These are phyloP conservation scores for Modicella reniformis DNA, from an alignment of 371 early-diverging fungal genomes.

Conservation along the genomic window DNA sequence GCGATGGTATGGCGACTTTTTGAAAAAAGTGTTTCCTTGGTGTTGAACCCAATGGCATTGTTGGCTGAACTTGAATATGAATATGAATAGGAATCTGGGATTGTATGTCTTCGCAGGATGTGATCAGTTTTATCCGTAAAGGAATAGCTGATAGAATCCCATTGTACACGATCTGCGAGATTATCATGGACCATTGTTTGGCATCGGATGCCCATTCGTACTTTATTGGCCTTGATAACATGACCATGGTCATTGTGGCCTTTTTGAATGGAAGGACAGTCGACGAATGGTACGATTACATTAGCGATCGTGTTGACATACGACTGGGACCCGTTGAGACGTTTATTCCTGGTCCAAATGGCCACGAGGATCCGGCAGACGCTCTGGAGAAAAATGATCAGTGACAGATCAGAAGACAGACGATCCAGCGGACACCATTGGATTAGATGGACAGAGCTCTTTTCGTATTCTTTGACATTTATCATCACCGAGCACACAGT, in stretches of 20 bases:
- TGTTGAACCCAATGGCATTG: no score
- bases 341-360: constrained; percentile 25
- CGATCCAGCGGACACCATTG: background rate
- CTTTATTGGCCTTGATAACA: constrained; percentile 97
- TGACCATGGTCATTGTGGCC: constrained; percentile 94
- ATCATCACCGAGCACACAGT: no score
- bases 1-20: constrained; percentile 79
- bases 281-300: constrained; percentile 73
- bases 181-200: constrained; percentile 90
- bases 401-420: background rate
- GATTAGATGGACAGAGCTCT: constrained; percentile 1
- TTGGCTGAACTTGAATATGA: background rate
- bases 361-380: constrained; percentile 45
- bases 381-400: constrained; percentile 12
- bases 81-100: constrained; percentile 95
- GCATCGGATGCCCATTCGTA: constrained; percentile 82
- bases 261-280: constrained; percentile 79
- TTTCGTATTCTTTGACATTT: background rate
- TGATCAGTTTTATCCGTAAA: constrained; percentile 80
- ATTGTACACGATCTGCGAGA: constrained; percentile 82
- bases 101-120: constrained; percentile 91
- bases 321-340: constrained; percentile 32
- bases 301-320: constrained; percentile 24
- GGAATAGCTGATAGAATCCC: constrained; percentile 64
- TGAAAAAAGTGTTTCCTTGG: background rate